A percentile compares a stretch with the other conserved stretches of the same genome.
phyloP scores from a whole-genome alignment of 169 alveolate species.

The Amoebophrya sp. region DNA sequence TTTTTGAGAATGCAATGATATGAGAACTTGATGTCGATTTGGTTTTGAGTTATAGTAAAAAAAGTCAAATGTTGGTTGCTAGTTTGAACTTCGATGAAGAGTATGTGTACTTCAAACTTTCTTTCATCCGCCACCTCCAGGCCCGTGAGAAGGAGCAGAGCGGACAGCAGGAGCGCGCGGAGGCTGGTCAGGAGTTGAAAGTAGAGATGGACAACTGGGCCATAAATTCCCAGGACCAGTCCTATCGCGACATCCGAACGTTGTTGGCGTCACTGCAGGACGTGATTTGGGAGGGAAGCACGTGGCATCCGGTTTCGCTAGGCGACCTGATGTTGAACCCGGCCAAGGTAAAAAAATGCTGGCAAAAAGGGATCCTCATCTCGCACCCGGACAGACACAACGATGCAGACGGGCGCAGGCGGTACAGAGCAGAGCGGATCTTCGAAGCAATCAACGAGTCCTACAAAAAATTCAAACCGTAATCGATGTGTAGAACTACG shows the following conservation, averaged over 20 bases:
- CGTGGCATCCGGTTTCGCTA: not conserved
- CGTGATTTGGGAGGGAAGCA: not conserved
- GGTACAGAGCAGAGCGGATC: not conserved
- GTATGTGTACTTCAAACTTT: too few species aligned
- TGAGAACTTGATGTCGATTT: too few species aligned
- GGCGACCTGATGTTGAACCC: not conserved
- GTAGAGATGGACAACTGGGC: not conserved
- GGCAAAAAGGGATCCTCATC: not conserved
- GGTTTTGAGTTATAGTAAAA: too few species aligned
- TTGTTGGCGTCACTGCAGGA: not conserved
- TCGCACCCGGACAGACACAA: not conserved
- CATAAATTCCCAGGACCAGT: not conserved
- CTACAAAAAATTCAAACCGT: not conserved
- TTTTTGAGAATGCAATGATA: too few species aligned
- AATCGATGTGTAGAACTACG: too few species aligned
- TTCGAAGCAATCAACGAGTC: not conserved
- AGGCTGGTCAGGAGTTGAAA: not conserved
- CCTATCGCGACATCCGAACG: not conserved
- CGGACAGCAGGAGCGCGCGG: not conserved
- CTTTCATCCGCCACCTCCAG: too few species aligned
- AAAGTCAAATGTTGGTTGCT: too few species aligned
- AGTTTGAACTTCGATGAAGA: too few species aligned
- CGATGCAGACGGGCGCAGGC: not conserved
- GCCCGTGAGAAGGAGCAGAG: not conserved
- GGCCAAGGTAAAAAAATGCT: not conserved